phyloP scores from a whole-genome alignment of 2,329 filamentous ascomycete genomes.

The Paecilomyces sp. region DNA sequence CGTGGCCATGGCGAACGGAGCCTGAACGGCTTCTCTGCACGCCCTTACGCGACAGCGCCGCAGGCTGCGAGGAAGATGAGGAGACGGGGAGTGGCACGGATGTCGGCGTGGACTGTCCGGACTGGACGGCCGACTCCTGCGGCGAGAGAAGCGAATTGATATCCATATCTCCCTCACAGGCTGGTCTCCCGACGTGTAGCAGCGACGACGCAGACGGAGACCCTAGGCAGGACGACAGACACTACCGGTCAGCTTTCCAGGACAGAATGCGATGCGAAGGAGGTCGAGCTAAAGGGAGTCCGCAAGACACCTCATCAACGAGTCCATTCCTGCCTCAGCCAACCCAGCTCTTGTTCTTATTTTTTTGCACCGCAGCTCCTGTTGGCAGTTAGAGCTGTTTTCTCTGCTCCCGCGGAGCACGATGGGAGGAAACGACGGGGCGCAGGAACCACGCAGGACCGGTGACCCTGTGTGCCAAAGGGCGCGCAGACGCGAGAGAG shows the following conservation, averaged over 20 bases:
- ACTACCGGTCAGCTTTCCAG: neutral
- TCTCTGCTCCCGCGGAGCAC: neutral
- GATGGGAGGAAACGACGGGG: neutral
- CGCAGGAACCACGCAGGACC: neutral
- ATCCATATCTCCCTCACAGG: slow-evolving; percentile 27
- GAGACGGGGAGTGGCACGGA: slow-evolving; percentile 20
- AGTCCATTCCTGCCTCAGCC: slow-evolving; percentile 5
- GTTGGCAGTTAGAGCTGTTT: neutral
- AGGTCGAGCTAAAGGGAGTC: neutral
- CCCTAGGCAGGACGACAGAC: neutral
- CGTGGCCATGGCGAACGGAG: slow-evolving; percentile 17
- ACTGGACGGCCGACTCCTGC: slow-evolving; percentile 32
- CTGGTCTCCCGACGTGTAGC: neutral
- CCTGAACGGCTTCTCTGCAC: slow-evolving; percentile 28
- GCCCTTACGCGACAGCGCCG: slow-evolving; percentile 26
- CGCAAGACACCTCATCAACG: slow-evolving; percentile 1
- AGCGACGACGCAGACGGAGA: neutral
- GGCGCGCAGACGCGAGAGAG: neutral
- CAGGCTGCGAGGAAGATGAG: slow-evolving; percentile 14
- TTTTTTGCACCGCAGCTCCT: neutral
- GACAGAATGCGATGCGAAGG: neutral
- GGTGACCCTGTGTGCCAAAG: neutral
- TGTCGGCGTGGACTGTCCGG: slow-evolving; percentile 25
- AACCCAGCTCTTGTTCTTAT: neutral
- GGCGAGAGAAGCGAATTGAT: slow-evolving; percentile 41